Conservation (phyloP, 2,329 filamentous ascomycete species). For the Calonectria hongkongensis region DNA sequence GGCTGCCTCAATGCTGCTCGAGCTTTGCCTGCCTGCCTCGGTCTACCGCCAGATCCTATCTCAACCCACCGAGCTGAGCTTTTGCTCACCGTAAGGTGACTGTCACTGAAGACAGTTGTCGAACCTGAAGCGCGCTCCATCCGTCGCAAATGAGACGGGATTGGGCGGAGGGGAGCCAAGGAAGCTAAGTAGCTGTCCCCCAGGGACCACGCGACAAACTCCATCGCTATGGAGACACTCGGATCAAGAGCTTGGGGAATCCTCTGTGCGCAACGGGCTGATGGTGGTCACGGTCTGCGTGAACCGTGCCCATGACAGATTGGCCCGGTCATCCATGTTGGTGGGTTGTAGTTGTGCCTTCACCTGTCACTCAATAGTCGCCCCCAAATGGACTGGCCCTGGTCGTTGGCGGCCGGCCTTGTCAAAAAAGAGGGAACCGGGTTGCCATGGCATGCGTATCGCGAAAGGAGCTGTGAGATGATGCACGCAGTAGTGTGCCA, state of each 20-base stretch:
- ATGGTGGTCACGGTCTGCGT: slow-evolving; percentile 38
- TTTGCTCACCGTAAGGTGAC: neutral
- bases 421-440: slow-evolving; percentile 8
- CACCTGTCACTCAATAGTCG: slow-evolving; percentile 28
- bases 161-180: neutral
- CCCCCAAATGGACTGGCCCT: neutral
- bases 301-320: slow-evolving; percentile 44
- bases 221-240: neutral
- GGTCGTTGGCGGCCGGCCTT: neutral
- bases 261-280: slow-evolving; percentile 33
- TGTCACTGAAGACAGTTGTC: neutral
- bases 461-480: slow-evolving; percentile 10
- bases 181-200: neutral
- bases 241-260: slow-evolving; percentile 15
- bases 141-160: slow-evolving; percentile 12
- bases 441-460: neutral
- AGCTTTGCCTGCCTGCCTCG: neutral
- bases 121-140: slow-evolving; percentile 22
- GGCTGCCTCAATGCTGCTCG: neutral
- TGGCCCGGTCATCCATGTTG: slow-evolving; percentile 27
- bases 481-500: slow-evolving; percentile 23
- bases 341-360: slow-evolving; percentile 18
- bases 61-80: slow-evolving; percentile 24
- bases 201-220: slow-evolving; percentile 15
- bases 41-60: neutral